These are phyloP conservation scores for Cladosporium velox DNA, from an alignment of 2,329 filamentous ascomycete species.

Conservation along the genomic window DNA sequence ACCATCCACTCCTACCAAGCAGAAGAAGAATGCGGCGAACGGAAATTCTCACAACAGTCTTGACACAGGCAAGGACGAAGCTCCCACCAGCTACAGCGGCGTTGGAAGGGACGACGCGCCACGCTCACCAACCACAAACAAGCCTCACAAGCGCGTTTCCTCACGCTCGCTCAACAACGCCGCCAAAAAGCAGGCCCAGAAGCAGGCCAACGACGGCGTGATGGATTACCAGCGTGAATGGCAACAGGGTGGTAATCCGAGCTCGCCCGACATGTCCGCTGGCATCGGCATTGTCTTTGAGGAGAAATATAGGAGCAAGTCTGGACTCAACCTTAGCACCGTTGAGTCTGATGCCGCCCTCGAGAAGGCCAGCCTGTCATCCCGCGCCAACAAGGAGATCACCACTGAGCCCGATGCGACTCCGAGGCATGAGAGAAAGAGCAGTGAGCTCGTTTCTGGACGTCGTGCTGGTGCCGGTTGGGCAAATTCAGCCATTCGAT, in stretches of 20 bases:
- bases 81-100: conserved; percentile 29
- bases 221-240: conserved; percentile 14
- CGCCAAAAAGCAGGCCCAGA: conserved; percentile 24
- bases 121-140: conserved; percentile 28
- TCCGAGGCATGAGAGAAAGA: conserved; percentile 27
- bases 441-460: conserved; percentile 52
- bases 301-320: conserved; percentile 36
- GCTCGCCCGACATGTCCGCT: neutral
- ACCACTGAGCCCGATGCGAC: conserved; percentile 26
- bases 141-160: conserved; percentile 33
- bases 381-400: conserved; percentile 38
- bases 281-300: conserved; percentile 15
- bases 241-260: neutral
- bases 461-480: conserved; percentile 57
- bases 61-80: neutral
- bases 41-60: conserved; percentile 28
- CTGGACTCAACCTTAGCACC: conserved; percentile 50
- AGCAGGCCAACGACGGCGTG: neutral
- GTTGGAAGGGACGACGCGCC: conserved; percentile 35
- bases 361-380: conserved; percentile 23
- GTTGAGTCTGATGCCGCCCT: conserved; percentile 41
- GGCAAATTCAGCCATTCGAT: conserved; percentile 65
- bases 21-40: neutral
- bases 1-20: neutral
- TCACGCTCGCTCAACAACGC: conserved; percentile 29